Percentiles rank a stretch among this genome's conserved stretches.
Conservation (phyloP, 2,329 filamentous ascomycete genomes). For the Microascus cirrosus region DNA sequence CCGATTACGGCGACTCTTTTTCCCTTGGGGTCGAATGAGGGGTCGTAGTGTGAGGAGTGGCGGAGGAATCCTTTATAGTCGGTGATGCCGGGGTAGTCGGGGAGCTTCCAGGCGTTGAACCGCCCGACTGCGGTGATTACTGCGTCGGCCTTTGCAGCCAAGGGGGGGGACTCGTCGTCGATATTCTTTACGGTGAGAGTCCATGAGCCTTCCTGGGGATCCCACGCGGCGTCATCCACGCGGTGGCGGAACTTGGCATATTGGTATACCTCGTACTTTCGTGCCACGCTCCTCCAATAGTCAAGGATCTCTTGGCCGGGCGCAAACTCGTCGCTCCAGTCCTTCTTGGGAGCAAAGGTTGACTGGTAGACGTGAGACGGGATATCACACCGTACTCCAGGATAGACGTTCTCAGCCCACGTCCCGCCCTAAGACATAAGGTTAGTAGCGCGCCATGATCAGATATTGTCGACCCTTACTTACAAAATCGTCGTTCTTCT, state of each 20-base stretch:
- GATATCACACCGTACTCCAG: conserved; percentile 57
- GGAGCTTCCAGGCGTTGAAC: conserved; percentile 55
- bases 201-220: conserved; percentile 40
- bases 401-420: conserved; percentile 47
- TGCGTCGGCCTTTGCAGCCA: conserved; percentile 42
- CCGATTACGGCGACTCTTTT: conserved; percentile 49
- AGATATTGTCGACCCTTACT: too few species aligned
- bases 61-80: conserved; percentile 43
- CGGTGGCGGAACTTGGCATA: conserved; percentile 41
- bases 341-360: conserved; percentile 54
- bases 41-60: conserved; percentile 52
- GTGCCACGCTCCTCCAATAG: conserved; percentile 53
- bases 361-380: conserved; percentile 61
- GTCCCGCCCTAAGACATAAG: conserved; percentile 29
- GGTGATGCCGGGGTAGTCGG: conserved; percentile 45
- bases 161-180: conserved; percentile 20
- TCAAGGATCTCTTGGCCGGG: conserved; percentile 54
- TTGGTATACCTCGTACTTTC: conserved; percentile 53
- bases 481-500: conserved; percentile 59
- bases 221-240: conserved; percentile 47
- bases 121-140: conserved; percentile 52
- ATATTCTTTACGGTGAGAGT: conserved; percentile 31
- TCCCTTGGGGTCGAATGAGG: conserved; percentile 31
- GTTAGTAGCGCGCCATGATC: not conserved
- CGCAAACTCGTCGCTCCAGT: conserved; percentile 60